Evolutionary conservation across 352 stramenopile species (phyloP).

Genomic region (Albugo laibachii): DNA sequence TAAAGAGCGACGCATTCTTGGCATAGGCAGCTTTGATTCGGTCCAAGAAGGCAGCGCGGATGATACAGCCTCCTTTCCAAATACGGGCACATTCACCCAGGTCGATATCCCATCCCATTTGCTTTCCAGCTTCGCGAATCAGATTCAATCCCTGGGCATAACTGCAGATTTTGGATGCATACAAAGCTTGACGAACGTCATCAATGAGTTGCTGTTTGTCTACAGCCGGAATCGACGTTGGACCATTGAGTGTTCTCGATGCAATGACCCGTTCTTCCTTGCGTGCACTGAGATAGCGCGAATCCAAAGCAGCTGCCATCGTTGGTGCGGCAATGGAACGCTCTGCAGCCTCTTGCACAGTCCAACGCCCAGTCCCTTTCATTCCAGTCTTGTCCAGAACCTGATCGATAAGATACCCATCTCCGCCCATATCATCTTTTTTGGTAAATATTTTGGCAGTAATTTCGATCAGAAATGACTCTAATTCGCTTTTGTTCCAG

Average conservation of each 20-base stretch:
- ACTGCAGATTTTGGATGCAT: constrained; percentile 96
- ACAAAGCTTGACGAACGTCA: constrained; percentile 92
- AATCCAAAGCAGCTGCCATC: constrained; percentile 94
- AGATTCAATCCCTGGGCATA: constrained; percentile 95
- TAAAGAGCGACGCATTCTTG: constrained; percentile 84
- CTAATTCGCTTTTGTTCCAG: constrained; percentile 94
- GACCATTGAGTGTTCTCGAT: constrained; percentile 85
- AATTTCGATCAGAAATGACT: constrained; percentile 98
- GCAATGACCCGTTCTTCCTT: constrained; percentile 93
- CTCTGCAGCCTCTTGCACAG: constrained; percentile 90
- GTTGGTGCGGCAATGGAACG: constrained; percentile 90
- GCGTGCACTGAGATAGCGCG: constrained; percentile 88
- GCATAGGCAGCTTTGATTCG: constrained; percentile 92
- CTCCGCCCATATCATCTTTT: constrained; percentile 86
- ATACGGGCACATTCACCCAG: constrained; percentile 93
- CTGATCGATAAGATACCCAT: constrained; percentile 85
- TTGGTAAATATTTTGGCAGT: constrained; percentile 93
- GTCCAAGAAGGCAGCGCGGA: constrained; percentile 93
- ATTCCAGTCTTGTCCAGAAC: constrained; percentile 98
- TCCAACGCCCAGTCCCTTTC: constrained; percentile 97
- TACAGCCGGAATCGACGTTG: constrained; percentile 79
- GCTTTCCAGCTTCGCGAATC: constrained; percentile 85
- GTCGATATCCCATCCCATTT: constrained; percentile 95
- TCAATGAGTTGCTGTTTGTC: constrained; percentile 92
- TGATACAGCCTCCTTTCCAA: constrained; percentile 99